Conservation (phyloP, 208 protist genomes). For the Dictyostelium gargantuum region DNA sequence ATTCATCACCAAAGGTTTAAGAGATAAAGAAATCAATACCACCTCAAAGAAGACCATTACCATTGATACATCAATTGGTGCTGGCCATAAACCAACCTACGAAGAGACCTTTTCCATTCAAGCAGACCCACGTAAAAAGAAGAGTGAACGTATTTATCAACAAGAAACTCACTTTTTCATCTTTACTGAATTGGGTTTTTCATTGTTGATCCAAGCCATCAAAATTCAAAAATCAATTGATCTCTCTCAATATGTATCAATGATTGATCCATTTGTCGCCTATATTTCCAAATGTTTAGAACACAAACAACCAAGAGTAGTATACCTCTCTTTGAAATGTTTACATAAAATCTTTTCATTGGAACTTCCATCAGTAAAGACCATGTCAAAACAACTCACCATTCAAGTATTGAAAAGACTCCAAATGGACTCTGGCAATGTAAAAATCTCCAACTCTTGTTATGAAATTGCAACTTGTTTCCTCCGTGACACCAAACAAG, state of each 20-base stretch:
- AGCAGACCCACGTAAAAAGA: background rate
- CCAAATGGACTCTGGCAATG: background rate
- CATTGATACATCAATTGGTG: background rate
- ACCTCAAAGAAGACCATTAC: background rate
- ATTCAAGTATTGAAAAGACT: background rate
- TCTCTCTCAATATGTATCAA: background rate
- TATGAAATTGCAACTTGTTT: background rate
- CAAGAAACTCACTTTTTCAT: background rate
- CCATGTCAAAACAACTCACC: background rate
- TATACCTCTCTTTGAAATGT: slow-evolving; percentile 35
- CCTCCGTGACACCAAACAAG: background rate
- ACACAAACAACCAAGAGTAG: slow-evolving; percentile 12
- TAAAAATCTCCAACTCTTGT: background rate
- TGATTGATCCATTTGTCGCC: slow-evolving; percentile 26
- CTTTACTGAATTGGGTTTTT: background rate
- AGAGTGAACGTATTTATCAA: background rate
- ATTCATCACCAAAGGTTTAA: background rate
- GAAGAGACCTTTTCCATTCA: slow-evolving; percentile 39
- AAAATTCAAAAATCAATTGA: background rate
- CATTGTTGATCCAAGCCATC: background rate
- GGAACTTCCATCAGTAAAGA: background rate
- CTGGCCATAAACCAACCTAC: background rate
- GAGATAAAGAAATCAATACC: background rate
- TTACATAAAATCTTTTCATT: background rate
- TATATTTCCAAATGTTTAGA: background rate